phyloP scores from a whole-genome alignment of 2,329 filamentous ascomycete species.

The Leptodontidium sp. region DNA sequence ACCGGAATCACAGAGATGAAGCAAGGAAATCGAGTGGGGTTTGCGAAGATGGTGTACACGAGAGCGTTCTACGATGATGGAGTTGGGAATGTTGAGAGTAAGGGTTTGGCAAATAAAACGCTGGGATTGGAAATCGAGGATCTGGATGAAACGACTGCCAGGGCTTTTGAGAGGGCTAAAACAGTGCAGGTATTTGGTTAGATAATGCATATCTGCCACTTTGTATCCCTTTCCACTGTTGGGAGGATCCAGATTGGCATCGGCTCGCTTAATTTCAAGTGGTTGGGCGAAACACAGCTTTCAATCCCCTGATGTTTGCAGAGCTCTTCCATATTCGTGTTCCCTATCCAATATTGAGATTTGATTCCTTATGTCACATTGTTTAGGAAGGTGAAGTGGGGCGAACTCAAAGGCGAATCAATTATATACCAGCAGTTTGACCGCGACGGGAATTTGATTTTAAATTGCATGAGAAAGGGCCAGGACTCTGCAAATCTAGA shows the following conservation, averaged over 20 bases:
- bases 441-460: no score
- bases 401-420: no score
- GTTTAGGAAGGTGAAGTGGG: no score
- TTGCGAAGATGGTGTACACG: conserved; percentile 34
- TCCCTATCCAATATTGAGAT: no score
- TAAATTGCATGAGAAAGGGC: no score
- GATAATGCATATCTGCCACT: no score
- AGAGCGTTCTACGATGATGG: conserved; percentile 32
- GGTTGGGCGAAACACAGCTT: neutral
- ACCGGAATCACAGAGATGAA: conserved; percentile 31
- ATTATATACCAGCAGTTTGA: no score
- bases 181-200: conserved; percentile 1
- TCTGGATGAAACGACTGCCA: conserved; percentile 35
- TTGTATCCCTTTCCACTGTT: no score
- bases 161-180: conserved; percentile 27
- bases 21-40: conserved; percentile 29
- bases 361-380: no score
- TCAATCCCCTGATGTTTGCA: no score
- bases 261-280: neutral
- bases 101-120: conserved; percentile 28
- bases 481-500: no score
- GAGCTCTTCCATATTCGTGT: no score
- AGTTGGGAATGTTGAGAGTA: conserved; percentile 30
- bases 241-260: neutral
- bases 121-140: conserved; percentile 35